These are phyloP conservation scores for Hymenoscyphus occultus DNA, from an alignment of 2,329 filamentous ascomycete species.

Conservation along the genomic window DNA sequence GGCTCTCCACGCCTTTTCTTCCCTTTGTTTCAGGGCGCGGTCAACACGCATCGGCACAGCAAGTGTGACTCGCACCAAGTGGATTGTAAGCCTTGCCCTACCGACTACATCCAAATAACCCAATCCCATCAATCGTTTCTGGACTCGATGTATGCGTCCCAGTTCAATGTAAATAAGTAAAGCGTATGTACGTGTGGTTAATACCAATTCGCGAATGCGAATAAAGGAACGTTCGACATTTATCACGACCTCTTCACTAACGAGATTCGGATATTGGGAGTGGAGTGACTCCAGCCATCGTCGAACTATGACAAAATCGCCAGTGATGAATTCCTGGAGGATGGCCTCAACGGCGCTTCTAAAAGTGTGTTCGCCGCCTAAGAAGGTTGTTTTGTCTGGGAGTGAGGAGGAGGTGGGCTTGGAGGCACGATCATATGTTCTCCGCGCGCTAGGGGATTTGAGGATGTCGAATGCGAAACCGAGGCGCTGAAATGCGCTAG, in stretches of 20 bases:
- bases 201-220: slow-evolving; percentile 38
- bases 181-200: slow-evolving; percentile 40
- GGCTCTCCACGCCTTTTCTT: slow-evolving; percentile 40
- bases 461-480: slow-evolving; percentile 42
- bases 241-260: slow-evolving; percentile 39
- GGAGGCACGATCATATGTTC: slow-evolving; percentile 40
- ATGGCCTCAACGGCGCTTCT: slow-evolving; percentile 39
- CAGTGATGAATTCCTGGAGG: slow-evolving; percentile 41
- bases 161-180: slow-evolving; percentile 41
- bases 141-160: slow-evolving; percentile 39
- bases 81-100: slow-evolving; percentile 38
- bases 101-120: slow-evolving; percentile 41
- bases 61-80: slow-evolving; percentile 40
- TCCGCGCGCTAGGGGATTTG: slow-evolving; percentile 38
- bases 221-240: slow-evolving; percentile 39
- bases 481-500: slow-evolving; percentile 40
- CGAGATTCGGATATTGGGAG: slow-evolving; percentile 38
- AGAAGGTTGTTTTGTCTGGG: slow-evolving; percentile 36
- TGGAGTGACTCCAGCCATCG: slow-evolving; percentile 37
- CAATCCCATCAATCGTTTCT: slow-evolving; percentile 39
- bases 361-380: slow-evolving; percentile 41
- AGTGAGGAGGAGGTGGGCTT: slow-evolving; percentile 31
- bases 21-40: slow-evolving; percentile 38
- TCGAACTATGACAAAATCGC: slow-evolving; percentile 40
- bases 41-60: slow-evolving; percentile 42